phyloP scores from a whole-genome alignment of 2,329 filamentous ascomycete species.

The Passalora sequoiae region DNA sequence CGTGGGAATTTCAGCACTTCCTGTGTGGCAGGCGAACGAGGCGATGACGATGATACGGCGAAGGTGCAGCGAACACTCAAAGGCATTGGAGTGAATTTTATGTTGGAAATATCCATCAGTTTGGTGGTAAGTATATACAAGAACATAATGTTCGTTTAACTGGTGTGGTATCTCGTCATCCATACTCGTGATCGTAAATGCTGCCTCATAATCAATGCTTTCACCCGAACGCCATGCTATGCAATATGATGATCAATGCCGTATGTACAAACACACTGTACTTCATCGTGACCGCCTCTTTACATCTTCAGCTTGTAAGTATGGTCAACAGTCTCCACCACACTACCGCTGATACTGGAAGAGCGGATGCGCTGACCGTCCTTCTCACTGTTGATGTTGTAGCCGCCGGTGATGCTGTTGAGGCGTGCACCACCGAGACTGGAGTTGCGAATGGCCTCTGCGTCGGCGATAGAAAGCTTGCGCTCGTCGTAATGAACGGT shows the following conservation, averaged over 20 bases:
- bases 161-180: constrained; percentile 1
- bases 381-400: constrained; percentile 11
- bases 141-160: not conserved
- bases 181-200: not conserved
- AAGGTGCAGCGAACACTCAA: too few relatives aligned
- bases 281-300: not conserved
- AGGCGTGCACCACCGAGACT: constrained; percentile 26
- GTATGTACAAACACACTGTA: not conserved
- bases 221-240: constrained; percentile 1
- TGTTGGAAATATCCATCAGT: too few relatives aligned
- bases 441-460: constrained; percentile 25
- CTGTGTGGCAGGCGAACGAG: too few relatives aligned
- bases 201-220: not conserved
- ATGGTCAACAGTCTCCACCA: constrained; percentile 6
- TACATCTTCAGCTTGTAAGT: constrained; percentile 11
- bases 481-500: constrained; percentile 35
- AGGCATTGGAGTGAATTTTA: too few relatives aligned
- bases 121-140: constrained; percentile 2
- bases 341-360: constrained; percentile 5
- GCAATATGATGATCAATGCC: not conserved
- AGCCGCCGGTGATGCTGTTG: constrained; percentile 28
- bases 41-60: too few relatives aligned
- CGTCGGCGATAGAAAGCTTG: constrained; percentile 26
- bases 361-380: constrained; percentile 4
- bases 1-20: too few relatives aligned